Evolutionary conservation across 2,329 filamentous ascomycete genomes (phyloP).

Genomic region (Pseudonectria foliicola): DNA sequence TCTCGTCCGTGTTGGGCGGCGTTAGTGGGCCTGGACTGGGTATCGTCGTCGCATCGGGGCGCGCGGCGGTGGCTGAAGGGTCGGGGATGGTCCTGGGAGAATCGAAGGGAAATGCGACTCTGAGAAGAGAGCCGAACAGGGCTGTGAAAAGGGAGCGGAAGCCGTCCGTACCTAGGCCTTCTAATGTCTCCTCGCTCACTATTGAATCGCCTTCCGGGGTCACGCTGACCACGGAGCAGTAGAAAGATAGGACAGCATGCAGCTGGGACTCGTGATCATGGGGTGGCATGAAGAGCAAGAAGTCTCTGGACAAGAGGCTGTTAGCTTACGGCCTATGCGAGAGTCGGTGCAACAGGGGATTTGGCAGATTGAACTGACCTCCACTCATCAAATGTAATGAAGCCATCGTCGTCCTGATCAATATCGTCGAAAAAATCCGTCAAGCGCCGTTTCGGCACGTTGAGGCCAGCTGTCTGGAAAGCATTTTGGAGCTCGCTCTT

Average conservation of each 20-base stretch:
- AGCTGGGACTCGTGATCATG: conserved; percentile 61
- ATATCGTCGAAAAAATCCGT: conserved; percentile 84
- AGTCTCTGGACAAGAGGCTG: conserved; percentile 55
- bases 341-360: conserved; percentile 2
- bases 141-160: conserved; percentile 52
- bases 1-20: conserved; percentile 5
- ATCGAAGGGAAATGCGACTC: conserved; percentile 50
- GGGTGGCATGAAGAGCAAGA: conserved; percentile 78
- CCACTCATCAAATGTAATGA: conserved; percentile 91
- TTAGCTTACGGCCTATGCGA: no score
- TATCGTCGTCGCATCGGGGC: conserved; percentile 2
- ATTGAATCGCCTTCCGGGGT: conserved; percentile 91
- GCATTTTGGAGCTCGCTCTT: conserved; percentile 75
- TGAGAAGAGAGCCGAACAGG: conserved; percentile 70
- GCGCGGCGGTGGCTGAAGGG: conserved; percentile 13
- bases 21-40: conserved; percentile 10
- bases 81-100: conserved; percentile 23
- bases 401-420: conserved; percentile 81
- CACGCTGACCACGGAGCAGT: conserved; percentile 79
- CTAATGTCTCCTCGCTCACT: conserved; percentile 81
- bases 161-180: conserved; percentile 84
- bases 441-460: conserved; percentile 69
- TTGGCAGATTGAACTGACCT: conserved; percentile 54
- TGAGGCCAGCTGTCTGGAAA: conserved; percentile 70
- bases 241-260: conserved; percentile 81